These are phyloP conservation scores for Phallus indusiatus DNA, from an alignment of 768 basidiomycete species.

Conservation along the genomic window DNA sequence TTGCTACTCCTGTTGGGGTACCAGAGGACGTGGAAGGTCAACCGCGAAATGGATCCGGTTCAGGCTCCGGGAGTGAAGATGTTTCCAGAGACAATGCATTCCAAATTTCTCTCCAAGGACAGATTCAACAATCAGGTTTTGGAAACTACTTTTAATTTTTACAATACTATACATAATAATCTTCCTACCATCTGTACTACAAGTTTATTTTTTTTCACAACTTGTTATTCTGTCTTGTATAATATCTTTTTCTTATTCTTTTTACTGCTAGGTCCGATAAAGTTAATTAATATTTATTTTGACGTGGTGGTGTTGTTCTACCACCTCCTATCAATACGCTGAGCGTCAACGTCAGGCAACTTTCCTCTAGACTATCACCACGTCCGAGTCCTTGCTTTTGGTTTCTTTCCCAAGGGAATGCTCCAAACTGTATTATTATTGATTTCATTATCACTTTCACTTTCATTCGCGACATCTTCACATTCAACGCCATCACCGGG, in stretches of 20 bases:
- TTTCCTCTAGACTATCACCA: background rate
- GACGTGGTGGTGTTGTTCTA: no score
- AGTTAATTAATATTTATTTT: no score
- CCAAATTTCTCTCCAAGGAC: background rate
- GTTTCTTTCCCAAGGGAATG: background rate
- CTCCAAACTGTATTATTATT: background rate
- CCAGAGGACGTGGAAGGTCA: slow-evolving; percentile 1
- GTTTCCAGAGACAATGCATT: background rate
- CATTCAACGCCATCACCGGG: background rate
- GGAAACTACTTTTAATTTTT: background rate
- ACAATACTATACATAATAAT: background rate
- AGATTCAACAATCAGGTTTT: background rate
- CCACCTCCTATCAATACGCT: background rate
- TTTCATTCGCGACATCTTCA: background rate
- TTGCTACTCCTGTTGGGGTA: background rate
- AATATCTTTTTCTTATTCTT: no score
- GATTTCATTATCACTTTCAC: background rate
- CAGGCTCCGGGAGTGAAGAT: background rate
- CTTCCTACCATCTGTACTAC: background rate
- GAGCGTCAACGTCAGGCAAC: background rate
- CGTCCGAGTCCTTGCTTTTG: background rate
- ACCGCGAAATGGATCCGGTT: background rate
- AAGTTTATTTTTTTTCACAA: background rate
- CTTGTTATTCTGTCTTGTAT: no score
- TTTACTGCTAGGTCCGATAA: no score